A percentile compares a stretch with the other conserved stretches of the same genome.
These are phyloP conservation scores for Bipolaris zeicola DNA, from an alignment of 2,329 filamentous ascomycete genomes.

Conservation along the genomic window DNA sequence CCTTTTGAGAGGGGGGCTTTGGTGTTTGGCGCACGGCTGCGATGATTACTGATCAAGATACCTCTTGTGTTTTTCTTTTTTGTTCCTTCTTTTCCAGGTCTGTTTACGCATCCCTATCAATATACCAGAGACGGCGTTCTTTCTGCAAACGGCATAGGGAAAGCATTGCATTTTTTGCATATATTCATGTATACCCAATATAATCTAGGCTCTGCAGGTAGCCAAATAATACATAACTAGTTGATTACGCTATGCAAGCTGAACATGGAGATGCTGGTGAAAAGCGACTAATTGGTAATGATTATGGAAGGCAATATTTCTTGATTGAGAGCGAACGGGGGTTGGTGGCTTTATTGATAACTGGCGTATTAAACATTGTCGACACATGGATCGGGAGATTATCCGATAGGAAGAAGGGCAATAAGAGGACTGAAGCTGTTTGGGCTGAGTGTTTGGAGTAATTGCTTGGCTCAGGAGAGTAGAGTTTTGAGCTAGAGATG, in stretches of 20 bases:
- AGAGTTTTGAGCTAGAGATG: neutral
- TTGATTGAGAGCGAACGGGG: neutral
- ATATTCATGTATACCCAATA: constrained; percentile 2
- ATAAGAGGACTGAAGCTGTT: neutral
- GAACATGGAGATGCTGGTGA: too few relatives aligned
- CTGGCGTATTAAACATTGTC: neutral
- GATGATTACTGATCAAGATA: constrained; percentile 26
- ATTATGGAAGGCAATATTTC: neutral
- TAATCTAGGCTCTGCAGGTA: constrained; percentile 1
- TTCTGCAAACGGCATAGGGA: constrained; percentile 2
- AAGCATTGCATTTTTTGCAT: neutral
- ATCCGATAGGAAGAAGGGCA: neutral
- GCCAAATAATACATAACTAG: constrained; percentile 10
- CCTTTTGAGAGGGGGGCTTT: constrained; percentile 7
- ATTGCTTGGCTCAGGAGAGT: neutral
- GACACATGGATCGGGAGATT: neutral
- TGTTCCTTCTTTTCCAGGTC: neutral
- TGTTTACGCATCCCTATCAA: constrained; percentile 1
- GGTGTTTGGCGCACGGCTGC: constrained; percentile 18
- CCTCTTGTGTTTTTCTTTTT: constrained; percentile 27
- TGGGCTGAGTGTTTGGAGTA: neutral
- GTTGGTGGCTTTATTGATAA: neutral
- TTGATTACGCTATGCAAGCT: neutral
- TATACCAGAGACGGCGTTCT: neutral
- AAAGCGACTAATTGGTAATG: neutral